Evolutionary conservation across 2,329 filamentous ascomycete genomes (phyloP), one percentile per base, ranked within the genome.

Genomic region (Periconia sp.): DNA sequence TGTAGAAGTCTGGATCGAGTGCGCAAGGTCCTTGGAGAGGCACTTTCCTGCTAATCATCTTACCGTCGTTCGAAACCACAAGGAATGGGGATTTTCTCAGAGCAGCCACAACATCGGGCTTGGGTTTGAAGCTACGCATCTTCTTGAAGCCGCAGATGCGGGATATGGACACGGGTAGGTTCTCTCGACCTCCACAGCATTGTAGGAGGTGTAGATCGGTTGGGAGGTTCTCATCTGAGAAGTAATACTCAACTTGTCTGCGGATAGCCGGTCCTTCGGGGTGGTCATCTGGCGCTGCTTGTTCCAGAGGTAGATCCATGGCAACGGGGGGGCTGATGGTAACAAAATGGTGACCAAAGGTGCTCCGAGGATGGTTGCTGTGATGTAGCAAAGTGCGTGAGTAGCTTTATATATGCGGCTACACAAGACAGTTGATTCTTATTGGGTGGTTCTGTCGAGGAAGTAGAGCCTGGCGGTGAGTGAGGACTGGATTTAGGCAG

Each of bases 161-260:
- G 48, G 62, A 75, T 56, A 80, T 64, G 13, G 71, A 74, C 18
- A 80, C 76, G 10, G 75, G 74, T 1, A 71, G 61, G 54, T 78
- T 79, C 42, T 77, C 70, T 45, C 69, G 63, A 14, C 71, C 70
- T 30, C 73, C 73, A 41, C 74, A 73, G 55, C 66, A 69, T 53
- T 72, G 70, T 10, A 80, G 72, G 9, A 80, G 63, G 55, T 79
- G 70, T 1, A 65, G 58, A 58, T 81, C 79, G 1, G 57, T 66
- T 2, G 68, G 65, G 3, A 81, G 73, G 49, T 80, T 81, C 49
- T 77, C 73, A 47, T 80, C 78, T 18, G 75, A 77, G 67, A 81
- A 81, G 66, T 80, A 81, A 65, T 68, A 79, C 46, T 81, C 78
- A 20, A 81, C 76, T 70, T 81, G 69, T 11, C 60, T 59, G 27